Base-by-base conservation (phyloP, 352 stramenopile genomes). In the Phytopythium oedochilum region DNA sequence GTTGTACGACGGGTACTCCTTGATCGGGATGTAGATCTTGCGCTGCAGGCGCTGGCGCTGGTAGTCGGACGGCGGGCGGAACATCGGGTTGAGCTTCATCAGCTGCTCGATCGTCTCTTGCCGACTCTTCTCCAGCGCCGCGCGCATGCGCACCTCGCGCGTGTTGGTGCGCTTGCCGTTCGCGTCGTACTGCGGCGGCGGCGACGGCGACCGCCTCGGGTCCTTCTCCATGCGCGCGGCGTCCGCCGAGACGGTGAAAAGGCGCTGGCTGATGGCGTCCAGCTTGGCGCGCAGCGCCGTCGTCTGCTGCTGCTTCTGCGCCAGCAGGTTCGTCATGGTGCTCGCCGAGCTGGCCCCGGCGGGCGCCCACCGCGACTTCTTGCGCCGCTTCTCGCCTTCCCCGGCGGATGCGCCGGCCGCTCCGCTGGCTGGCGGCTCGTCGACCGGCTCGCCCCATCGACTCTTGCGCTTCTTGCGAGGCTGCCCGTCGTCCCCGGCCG, bases 1-100 rank as follows among this genome's bases (percentile, higher is more conserved):
- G 72, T 99, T 99, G 79, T 99, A 99, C 6, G 85, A 95, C 0
- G 97, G 98, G 80, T 97, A 98, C 39, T 99, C 91, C 40, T 98
- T 95, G 39, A 98, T 78, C 0, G 97, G 97, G 68, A 99, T 99
- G 61, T 97, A 97, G 57, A 99, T 94, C 75, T 98, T 99, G 36
- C 94, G 89, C 45, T 76, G 87, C 49, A 97, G 78, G 75, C 98
- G 99, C 55, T 92, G 78, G 49, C 88, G 92, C 49, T 93, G 81
- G 59, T 98, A 94, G 57, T 95, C 87, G 0, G 87, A 75, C 7
- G 89, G 86, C 15, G 83, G 85, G 5, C 83, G 86, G 46, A 89
- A 96, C 32, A 95, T 73, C 26, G 89, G 92, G 61, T 99, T 98
- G 28, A 98, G 68, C 73, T 97, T 96, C 57, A 98, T 84, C 42